A percentile compares a stretch with the other conserved stretches of the same genome.
Conservation (phyloP, 345 rosid species). For the Firmiana major region DNA sequence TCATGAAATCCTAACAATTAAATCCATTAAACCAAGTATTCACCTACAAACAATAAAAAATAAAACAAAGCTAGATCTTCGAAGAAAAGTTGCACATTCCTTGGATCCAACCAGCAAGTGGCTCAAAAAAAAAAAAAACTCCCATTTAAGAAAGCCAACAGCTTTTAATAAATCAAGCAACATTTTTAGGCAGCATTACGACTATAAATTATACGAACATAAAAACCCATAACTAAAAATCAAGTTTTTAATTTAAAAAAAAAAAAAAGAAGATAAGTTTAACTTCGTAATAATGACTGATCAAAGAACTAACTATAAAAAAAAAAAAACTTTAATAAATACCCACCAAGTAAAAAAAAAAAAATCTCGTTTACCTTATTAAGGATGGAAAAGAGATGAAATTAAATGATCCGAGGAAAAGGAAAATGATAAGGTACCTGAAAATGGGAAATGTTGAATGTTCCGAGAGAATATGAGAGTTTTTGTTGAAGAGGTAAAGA, state of each 20-base stretch:
- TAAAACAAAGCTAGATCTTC: constrained; percentile 7
- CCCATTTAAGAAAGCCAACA: constrained; percentile 14
- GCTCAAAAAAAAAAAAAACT: constrained; percentile 2
- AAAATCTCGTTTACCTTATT: neutral
- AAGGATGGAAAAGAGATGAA: neutral
- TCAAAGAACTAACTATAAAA: constrained; percentile 9
- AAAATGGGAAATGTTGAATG: constrained; percentile 22
- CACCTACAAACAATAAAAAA: neutral
- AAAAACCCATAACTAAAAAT: neutral
- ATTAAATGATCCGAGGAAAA: constrained; percentile 13
- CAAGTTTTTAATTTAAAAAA: neutral
- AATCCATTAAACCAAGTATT: neutral
- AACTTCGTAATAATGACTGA: constrained; percentile 11
- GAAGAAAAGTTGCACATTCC: constrained; percentile 14
- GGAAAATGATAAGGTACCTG: constrained; percentile 19
- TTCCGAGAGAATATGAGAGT: neutral
- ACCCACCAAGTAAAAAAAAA: neutral
- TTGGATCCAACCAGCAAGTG: constrained; percentile 19
- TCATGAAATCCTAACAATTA: constrained; percentile 10
- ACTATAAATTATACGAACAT: neutral
- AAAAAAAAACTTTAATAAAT: neutral
- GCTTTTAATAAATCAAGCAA: constrained; percentile 11
- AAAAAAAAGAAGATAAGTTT: neutral
- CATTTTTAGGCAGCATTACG: constrained; percentile 16
- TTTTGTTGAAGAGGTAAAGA: neutral